Percentiles rank a stretch among this genome's conserved stretches.
Evolutionary conservation across 140 eudicot species (phyloP).

Genomic region (Bidens hawaiensis): DNA sequence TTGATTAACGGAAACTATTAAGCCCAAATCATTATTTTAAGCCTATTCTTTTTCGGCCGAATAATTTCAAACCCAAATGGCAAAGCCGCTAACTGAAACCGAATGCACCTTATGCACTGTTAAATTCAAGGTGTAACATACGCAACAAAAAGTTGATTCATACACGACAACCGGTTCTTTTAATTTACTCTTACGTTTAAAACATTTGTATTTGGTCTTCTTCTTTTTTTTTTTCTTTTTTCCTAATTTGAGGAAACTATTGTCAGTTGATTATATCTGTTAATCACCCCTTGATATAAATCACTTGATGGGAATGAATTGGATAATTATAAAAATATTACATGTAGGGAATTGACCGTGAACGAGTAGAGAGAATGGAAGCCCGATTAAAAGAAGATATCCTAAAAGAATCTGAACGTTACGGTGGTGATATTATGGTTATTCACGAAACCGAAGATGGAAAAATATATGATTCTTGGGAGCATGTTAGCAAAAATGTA

Average conservation of each 20-base stretch:
- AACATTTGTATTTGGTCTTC: neutral
- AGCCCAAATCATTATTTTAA: too few species aligned
- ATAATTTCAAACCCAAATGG: too few species aligned
- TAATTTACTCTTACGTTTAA: neutral
- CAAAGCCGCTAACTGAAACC: too few species aligned
- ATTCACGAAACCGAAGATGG: constrained; percentile 87
- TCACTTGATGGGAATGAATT: constrained; percentile 3
- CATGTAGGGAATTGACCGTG: constrained; percentile 83
- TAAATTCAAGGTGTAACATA: neutral
- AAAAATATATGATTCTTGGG: constrained; percentile 87
- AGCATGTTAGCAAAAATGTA: constrained; percentile 52
- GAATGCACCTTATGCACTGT: neutral
- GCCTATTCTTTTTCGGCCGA: too few species aligned
- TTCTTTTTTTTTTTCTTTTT: too few species aligned
- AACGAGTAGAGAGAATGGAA: constrained; percentile 95
- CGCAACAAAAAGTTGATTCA: neutral
- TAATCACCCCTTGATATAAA: neutral
- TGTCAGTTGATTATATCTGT: neutral
- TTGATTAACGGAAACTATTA: too few species aligned
- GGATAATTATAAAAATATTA: constrained; percentile 19
- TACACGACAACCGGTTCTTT: neutral
- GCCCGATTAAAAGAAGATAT: constrained; percentile 84
- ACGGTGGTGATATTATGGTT: constrained; percentile 87
- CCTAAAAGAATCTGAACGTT: constrained; percentile 72
- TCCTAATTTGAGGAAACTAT: neutral